phyloP scores from a whole-genome alignment of 2,329 filamentous ascomycete genomes.

The Akanthomyces uredinophilus region DNA sequence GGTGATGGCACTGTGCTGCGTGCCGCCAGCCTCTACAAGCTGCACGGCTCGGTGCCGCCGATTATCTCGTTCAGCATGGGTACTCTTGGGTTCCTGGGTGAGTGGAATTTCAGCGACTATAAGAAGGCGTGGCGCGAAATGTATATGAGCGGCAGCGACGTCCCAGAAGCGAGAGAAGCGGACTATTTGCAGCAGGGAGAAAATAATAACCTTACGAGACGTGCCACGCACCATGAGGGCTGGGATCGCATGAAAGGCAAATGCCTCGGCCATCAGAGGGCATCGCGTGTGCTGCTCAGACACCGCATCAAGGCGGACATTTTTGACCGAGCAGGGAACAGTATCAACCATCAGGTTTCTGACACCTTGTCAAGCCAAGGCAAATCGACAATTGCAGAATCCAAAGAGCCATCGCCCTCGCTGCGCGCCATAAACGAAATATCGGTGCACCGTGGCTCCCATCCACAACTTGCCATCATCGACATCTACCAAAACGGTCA shows the following conservation, averaged over 20 bases:
- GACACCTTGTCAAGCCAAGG: constrained; percentile 41
- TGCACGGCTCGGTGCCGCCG: constrained; percentile 75
- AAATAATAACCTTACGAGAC: constrained; percentile 21
- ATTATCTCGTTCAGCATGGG: constrained; percentile 97
- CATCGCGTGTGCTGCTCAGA: constrained; percentile 77
- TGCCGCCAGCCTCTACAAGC: constrained; percentile 66
- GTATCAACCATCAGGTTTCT: constrained; percentile 49
- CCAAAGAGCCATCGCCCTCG: constrained; percentile 34
- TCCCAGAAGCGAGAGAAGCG: constrained; percentile 39
- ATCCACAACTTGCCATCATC: constrained; percentile 86
- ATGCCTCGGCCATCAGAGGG: constrained; percentile 68
- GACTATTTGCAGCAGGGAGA: constrained; percentile 30
- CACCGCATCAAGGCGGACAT: constrained; percentile 84
- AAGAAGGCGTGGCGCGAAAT: constrained; percentile 89
- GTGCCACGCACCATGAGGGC: constrained; percentile 27
- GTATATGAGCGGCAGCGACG: constrained; percentile 69
- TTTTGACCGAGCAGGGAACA: constrained; percentile 62
- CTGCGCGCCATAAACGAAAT: constrained; percentile 88
- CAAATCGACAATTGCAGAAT: constrained; percentile 35
- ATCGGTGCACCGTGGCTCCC: constrained; percentile 82
- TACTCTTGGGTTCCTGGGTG: constrained; percentile 86
- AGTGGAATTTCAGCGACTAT: constrained; percentile 93
- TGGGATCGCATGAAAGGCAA: constrained; percentile 77
- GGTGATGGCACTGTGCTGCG: constrained; percentile 89
- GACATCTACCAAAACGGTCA: constrained; percentile 86